phyloP scores from a whole-genome alignment of 2,329 filamentous ascomycete species.

The Nothomitra cinnamomea region DNA sequence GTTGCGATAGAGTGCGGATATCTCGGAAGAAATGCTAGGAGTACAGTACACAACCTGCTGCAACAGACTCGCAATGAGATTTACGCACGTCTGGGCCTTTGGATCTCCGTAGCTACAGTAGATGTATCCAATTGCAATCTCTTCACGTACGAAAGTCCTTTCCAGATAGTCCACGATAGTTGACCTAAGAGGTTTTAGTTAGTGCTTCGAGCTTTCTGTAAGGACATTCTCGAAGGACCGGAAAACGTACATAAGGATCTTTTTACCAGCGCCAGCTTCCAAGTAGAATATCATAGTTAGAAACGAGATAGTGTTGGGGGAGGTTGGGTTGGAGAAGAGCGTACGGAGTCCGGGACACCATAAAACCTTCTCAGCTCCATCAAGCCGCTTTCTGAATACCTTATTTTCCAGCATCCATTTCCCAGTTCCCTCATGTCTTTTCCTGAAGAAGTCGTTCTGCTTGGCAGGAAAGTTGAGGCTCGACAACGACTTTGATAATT shows the following conservation, averaged over 20 bases:
- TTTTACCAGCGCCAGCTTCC: constrained; percentile 2
- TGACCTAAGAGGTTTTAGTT: neutral
- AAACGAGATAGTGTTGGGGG: no score
- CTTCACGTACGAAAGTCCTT: neutral
- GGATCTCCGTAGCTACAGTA: constrained; percentile 1
- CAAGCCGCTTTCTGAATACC: neutral
- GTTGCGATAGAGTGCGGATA: neutral
- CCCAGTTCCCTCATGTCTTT: neutral
- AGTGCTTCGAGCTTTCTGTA: neutral
- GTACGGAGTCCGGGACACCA: neutral
- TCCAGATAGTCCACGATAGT: neutral
- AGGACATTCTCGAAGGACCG: neutral
- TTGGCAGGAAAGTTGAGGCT: neutral
- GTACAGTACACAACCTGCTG: neutral
- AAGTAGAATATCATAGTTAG: neutral
- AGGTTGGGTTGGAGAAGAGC: neutral
- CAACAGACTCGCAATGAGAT: neutral
- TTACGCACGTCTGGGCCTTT: neutral
- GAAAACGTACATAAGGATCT: neutral
- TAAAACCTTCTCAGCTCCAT: neutral
- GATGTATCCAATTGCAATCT: neutral
- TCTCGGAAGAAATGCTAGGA: neutral
- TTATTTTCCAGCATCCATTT: neutral
- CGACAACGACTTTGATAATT: neutral
- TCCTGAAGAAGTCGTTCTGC: neutral